Base-by-base conservation (phyloP, 306 rosid species). In the Cucurbita ficifolia region DNA sequence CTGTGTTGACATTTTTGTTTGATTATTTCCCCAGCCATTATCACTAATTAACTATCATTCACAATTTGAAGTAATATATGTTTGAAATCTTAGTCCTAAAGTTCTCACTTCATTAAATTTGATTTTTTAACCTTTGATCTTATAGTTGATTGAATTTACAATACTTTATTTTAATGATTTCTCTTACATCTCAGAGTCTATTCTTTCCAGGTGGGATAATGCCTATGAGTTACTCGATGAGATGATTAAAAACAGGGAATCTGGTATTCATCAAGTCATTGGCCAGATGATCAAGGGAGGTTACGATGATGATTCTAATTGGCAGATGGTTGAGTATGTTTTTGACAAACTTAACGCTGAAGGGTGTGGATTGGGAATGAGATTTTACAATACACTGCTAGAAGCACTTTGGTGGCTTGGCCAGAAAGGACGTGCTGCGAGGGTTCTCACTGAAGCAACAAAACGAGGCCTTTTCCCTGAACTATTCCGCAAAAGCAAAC, bases 311-410 rank as follows among this genome's bases (percentile, higher is more conserved):
- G 97, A 87, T 46, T 84, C 91, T 67, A 95, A 95, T 79, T 95
- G 97, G 99, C 97, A 89, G 89, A 95, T 95, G 88, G 96, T 95
- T 56, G 96, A 91, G 79, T 95, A 91, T 81, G 80, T 95, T 78
- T 95, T 95, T 80, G 99, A 95, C 86, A 95, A 87, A 83, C 87
- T 95, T 80, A 91, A 83, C 63, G 83, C 93, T 54, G 91, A 91
- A 83, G 96, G 97, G 67, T 87, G 93, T 75, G 93, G 88, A 64
- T 77, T 91, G 77, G 96, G 91, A 78, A 82, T 91, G 86, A 87
- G 85, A 77, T 89, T 91, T 85, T 89, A 91, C 80, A 95, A 91
- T 75, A 84, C 96, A 33, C 90, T 91, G 75, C 80, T 91, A 58
- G 99, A 91, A 79, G 97, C 97, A 79, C 97, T 89, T 79, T 95